Percentiles rank a stretch among this genome's conserved stretches.
Conservation (phyloP, 768 basidiomycete genomes). For the Mycena polygramma region DNA sequence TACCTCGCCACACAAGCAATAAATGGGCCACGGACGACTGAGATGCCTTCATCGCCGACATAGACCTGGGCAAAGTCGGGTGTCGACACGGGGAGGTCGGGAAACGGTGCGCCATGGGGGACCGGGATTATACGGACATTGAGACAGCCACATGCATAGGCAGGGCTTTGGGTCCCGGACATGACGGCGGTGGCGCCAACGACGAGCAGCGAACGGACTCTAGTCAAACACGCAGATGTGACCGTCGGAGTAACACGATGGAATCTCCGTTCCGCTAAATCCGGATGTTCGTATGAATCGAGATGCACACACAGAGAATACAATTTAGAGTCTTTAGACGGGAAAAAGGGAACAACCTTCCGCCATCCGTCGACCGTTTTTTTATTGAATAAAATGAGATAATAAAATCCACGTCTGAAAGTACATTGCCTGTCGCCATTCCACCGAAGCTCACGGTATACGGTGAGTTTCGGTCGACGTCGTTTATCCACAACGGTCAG, state of each 20-base stretch:
- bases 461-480: no score
- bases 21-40: constrained; percentile 62
- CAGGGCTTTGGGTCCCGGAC: constrained; percentile 38
- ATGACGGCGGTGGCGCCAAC: constrained; percentile 30
- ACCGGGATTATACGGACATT: constrained; percentile 71
- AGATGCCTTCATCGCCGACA: constrained; percentile 77
- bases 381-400: no score
- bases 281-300: no score
- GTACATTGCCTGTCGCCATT: no score
- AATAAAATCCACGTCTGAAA: no score
- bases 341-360: no score
- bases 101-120: constrained; percentile 47
- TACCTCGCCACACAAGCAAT: constrained; percentile 17
- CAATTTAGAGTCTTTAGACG: no score
- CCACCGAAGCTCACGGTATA: no score
- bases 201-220: constrained; percentile 5
- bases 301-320: no score
- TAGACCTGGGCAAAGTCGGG: constrained; percentile 66
- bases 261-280: background rate
- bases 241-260: background rate
- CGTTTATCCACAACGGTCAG: no score
- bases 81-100: constrained; percentile 42
- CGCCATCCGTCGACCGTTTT: no score
- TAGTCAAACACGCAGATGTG: constrained; percentile 7
- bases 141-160: constrained; percentile 77